A percentile compares a stretch with the other conserved stretches of the same genome.
Conservation (phyloP, 2,329 filamentous ascomycete species). For the Sporothrix brasiliensis region DNA sequence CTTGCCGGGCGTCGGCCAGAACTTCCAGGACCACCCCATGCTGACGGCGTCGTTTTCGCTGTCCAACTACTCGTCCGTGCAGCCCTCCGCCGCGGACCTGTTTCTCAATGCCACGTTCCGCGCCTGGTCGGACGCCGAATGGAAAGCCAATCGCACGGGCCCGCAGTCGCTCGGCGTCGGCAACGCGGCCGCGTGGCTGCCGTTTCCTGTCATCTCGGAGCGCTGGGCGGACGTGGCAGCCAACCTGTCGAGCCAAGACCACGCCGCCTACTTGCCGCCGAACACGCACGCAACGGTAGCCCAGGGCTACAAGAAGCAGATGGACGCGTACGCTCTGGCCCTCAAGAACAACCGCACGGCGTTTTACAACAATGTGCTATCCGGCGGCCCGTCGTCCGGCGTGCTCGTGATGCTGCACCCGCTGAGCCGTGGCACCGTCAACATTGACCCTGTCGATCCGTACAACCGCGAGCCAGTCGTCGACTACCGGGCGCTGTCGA, state of each 20-base stretch:
- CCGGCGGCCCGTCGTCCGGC: slow-evolving; percentile 41
- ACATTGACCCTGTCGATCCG: slow-evolving; percentile 45
- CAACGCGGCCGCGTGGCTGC: slow-evolving; percentile 42
- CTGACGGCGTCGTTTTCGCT: slow-evolving; percentile 38
- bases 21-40: slow-evolving; percentile 53
- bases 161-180: slow-evolving; percentile 41
- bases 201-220: slow-evolving; percentile 43
- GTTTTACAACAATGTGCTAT: slow-evolving; percentile 42
- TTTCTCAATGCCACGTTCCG: slow-evolving; percentile 39
- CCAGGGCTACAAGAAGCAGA: slow-evolving; percentile 46
- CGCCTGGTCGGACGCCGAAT: slow-evolving; percentile 37
- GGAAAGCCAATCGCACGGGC: slow-evolving; percentile 39
- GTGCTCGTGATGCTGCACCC: slow-evolving; percentile 44
- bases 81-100: slow-evolving; percentile 37
- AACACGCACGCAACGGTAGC: slow-evolving; percentile 44
- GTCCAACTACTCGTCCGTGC: slow-evolving; percentile 33
- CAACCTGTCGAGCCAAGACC: slow-evolving; percentile 42
- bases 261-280: slow-evolving; percentile 42
- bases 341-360: slow-evolving; percentile 41
- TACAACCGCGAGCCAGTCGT: slow-evolving; percentile 45
- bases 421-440: slow-evolving; percentile 47
- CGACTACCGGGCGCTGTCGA: slow-evolving; percentile 47
- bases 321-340: slow-evolving; percentile 40
- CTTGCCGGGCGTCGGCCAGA: slow-evolving; percentile 52
- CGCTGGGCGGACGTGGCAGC: slow-evolving; percentile 40